Evolutionary conservation across 495 filamentous ascomycete species (phyloP).

Genomic region (Aspergillus egyptiacus): DNA sequence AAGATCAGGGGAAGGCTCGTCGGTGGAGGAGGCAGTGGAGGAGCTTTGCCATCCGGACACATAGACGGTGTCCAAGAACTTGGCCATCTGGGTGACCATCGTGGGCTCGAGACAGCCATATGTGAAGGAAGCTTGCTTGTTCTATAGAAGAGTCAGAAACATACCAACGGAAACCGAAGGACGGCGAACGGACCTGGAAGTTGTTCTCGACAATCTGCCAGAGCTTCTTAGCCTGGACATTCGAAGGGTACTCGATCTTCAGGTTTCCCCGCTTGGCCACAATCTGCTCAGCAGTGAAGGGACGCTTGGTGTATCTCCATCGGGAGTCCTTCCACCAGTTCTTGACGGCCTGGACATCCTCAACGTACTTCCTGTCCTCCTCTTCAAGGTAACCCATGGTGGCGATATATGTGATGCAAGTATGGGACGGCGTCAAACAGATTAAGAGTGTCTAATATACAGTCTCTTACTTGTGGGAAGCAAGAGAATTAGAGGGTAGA

Average conservation of each 20-base stretch:
- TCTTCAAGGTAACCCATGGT: constrained; percentile 51
- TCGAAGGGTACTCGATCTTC: constrained; percentile 88
- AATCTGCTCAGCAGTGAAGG: constrained; percentile 95
- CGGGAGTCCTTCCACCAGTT: constrained; percentile 88
- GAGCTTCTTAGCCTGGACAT: constrained; percentile 83
- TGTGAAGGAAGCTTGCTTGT: constrained; percentile 79
- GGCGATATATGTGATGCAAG: background rate
- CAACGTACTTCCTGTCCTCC: constrained; percentile 73
- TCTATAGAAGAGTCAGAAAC: constrained; percentile 41
- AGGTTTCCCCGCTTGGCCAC: constrained; percentile 89
- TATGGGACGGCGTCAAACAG: background rate
- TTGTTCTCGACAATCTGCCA: constrained; percentile 83
- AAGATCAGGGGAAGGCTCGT: constrained; percentile 96
- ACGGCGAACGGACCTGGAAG: constrained; percentile 60
- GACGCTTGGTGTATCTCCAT: constrained; percentile 88
- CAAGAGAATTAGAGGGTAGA: background rate
- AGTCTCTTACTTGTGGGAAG: too few species aligned
- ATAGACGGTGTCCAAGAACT: constrained; percentile 97
- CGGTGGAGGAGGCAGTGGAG: constrained; percentile 85
- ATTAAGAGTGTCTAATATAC: constrained; percentile 9
- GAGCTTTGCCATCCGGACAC: constrained; percentile 99
- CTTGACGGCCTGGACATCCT: constrained; percentile 82
- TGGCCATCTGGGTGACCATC: constrained; percentile 98
- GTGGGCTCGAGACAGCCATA: constrained; percentile 97
- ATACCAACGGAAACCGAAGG: background rate